A percentile compares a stretch with the other conserved stretches of the same genome.
Conservation (phyloP, 2,329 filamentous ascomycete species). For the Penicillium sp. region DNA sequence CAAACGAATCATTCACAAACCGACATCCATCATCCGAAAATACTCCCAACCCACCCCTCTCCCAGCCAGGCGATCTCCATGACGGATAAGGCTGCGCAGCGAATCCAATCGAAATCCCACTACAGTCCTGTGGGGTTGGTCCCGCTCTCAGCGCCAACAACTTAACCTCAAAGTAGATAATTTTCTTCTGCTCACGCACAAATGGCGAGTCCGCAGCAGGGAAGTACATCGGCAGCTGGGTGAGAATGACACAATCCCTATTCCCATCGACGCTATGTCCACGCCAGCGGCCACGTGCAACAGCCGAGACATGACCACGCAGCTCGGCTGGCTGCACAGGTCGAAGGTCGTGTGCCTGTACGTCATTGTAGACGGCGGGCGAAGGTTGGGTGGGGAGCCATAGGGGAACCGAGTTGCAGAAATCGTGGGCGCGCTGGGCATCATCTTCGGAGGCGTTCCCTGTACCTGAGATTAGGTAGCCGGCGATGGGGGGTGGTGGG, state of each 20-base stretch:
- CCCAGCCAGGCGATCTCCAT: slow-evolving; percentile 63
- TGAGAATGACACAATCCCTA: slow-evolving; percentile 53
- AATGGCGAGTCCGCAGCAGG: slow-evolving; percentile 51
- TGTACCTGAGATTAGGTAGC: slow-evolving; percentile 53
- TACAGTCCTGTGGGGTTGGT: slow-evolving; percentile 34
- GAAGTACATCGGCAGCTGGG: slow-evolving; percentile 57
- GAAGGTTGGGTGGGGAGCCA: slow-evolving; percentile 49
- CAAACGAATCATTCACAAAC: slow-evolving; percentile 62
- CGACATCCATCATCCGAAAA: slow-evolving; percentile 63
- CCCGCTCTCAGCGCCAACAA: slow-evolving; percentile 45
- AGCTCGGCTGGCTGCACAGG: slow-evolving; percentile 46
- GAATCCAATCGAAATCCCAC: slow-evolving; percentile 59
- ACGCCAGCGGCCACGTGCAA: slow-evolving; percentile 43
- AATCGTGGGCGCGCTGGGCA: slow-evolving; percentile 56
- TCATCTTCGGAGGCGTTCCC: slow-evolving; percentile 57
- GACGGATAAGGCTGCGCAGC: slow-evolving; percentile 61
- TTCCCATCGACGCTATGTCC: slow-evolving; percentile 45
- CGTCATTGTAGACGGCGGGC: slow-evolving; percentile 41
- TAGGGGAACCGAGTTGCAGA: slow-evolving; percentile 53
- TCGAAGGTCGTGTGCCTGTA: slow-evolving; percentile 46
- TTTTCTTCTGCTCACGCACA: slow-evolving; percentile 46
- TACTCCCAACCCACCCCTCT: slow-evolving; percentile 59
- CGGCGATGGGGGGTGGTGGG: slow-evolving; percentile 58
- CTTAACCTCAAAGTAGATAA: slow-evolving; percentile 60
- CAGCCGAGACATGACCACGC: slow-evolving; percentile 36